phyloP scores from a whole-genome alignment of 768 basidiomycete species.

The Podaxis sp. region DNA sequence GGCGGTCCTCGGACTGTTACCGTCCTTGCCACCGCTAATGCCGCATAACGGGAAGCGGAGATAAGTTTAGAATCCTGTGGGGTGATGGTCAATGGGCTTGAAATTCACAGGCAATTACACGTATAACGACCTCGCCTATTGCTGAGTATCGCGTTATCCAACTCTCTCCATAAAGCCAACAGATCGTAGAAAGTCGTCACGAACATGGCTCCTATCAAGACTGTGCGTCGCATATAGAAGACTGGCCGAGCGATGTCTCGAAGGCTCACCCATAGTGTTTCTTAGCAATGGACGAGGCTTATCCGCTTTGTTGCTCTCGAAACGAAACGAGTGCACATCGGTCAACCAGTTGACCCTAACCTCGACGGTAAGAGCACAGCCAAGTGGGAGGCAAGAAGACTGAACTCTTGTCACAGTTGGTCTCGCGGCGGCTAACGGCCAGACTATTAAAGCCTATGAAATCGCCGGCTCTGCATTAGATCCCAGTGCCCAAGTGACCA shows the following conservation, averaged over 20 bases:
- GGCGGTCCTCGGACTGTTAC: not conserved
- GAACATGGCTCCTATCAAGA: constrained; percentile 57
- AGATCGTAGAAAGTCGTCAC: constrained; percentile 3
- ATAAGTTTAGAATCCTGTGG: constrained; percentile 1
- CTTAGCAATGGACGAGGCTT: constrained; percentile 73
- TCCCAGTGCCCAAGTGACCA: constrained; percentile 60
- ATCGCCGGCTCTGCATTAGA: constrained; percentile 71
- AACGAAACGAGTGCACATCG: constrained; percentile 71
- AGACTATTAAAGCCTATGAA: constrained; percentile 65
- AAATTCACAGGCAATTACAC: constrained; percentile 8
- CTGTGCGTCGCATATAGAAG: constrained; percentile 34
- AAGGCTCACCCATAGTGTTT: not conserved
- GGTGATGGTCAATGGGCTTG: not conserved
- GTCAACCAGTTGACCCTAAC: constrained; percentile 66
- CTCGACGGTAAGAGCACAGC: constrained; percentile 51
- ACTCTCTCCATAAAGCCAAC: not conserved
- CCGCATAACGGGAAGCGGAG: not conserved
- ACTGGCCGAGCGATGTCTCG: not conserved
- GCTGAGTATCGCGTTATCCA: constrained; percentile 1
- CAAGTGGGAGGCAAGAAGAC: not conserved
- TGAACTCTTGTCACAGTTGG: constrained; percentile 46
- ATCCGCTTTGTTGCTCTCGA: constrained; percentile 81
- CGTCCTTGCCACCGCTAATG: not conserved
- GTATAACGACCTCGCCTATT: not conserved
- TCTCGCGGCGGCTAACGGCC: constrained; percentile 47